Percentiles rank a stretch among this genome's conserved stretches.
Evolutionary conservation across 306 rosid genomes (phyloP).

Genomic region (Vigna unguiculata): DNA sequence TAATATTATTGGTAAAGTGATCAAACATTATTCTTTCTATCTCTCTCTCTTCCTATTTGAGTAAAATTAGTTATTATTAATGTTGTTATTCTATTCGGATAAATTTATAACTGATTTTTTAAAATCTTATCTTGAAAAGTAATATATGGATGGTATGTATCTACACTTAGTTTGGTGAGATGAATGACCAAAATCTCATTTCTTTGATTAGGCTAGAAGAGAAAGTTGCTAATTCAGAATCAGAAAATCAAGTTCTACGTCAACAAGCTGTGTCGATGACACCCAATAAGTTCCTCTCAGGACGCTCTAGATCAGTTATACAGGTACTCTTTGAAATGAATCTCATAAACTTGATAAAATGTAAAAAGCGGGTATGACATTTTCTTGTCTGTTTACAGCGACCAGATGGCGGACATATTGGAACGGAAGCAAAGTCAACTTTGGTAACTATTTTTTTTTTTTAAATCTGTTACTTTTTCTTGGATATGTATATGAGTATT

Average conservation of each 20-base stretch:
- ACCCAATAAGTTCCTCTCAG: slow-evolving; percentile 82
- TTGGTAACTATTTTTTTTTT: slow-evolving; percentile 57
- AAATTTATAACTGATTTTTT: slow-evolving; percentile 15
- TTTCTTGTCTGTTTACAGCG: slow-evolving; percentile 67
- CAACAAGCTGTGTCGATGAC: slow-evolving; percentile 94
- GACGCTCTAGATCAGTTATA: slow-evolving; percentile 81
- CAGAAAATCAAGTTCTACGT: slow-evolving; percentile 88
- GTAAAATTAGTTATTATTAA: background rate
- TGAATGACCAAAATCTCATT: slow-evolving; percentile 50
- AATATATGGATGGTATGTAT: slow-evolving; percentile 35
- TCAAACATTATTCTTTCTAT: slow-evolving; percentile 37
- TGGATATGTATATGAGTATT: slow-evolving; percentile 33
- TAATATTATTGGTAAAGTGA: slow-evolving; percentile 39
- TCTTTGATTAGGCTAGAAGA: slow-evolving; percentile 83
- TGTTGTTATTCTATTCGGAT: background rate
- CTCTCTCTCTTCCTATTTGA: slow-evolving; percentile 9
- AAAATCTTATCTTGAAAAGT: slow-evolving; percentile 29
- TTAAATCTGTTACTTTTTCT: slow-evolving; percentile 31
- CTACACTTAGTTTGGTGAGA: slow-evolving; percentile 23
- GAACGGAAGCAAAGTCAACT: slow-evolving; percentile 64
- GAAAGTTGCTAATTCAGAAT: slow-evolving; percentile 78
- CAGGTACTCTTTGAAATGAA: slow-evolving; percentile 60
- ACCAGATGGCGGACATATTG: slow-evolving; percentile 74
- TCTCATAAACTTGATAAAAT: slow-evolving; percentile 18
- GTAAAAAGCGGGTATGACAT: slow-evolving; percentile 27